phyloP scores from a whole-genome alignment of 2,329 filamentous ascomycete genomes.

The Myotisia sp. region DNA sequence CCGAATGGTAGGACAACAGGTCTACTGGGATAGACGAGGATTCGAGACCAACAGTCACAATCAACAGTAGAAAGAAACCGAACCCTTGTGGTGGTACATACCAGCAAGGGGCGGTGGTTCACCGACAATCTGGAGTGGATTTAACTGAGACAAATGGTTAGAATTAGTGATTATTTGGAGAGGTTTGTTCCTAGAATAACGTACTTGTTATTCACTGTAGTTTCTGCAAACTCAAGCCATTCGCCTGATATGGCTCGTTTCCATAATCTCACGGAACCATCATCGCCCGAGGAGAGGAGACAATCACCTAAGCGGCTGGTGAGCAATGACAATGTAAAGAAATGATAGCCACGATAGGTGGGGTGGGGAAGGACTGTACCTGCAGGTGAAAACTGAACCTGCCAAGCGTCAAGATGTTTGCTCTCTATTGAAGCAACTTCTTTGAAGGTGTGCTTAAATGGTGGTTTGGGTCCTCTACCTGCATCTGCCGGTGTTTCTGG shows the following conservation, averaged over 20 bases:
- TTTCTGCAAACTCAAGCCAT: constrained; percentile 33
- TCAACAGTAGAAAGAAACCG: no score
- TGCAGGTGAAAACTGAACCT: constrained; percentile 31
- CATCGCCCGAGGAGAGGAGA: constrained; percentile 31
- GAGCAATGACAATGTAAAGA: neutral
- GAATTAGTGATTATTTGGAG: no score
- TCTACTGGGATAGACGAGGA: no score
- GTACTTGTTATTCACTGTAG: constrained; percentile 15
- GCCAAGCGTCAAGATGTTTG: constrained; percentile 33
- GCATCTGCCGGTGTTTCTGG: constrained; percentile 18
- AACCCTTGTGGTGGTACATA: no score
- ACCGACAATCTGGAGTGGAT: no score
- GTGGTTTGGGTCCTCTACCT: constrained; percentile 22
- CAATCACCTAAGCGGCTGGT: constrained; percentile 24
- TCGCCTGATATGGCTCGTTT: constrained; percentile 30
- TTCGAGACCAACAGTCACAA: no score
- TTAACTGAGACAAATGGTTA: no score
- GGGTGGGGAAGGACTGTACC: constrained; percentile 17
- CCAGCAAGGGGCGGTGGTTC: no score
- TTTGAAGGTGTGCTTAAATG: constrained; percentile 29
- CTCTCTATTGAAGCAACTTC: constrained; percentile 31
- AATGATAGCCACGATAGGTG: no score
- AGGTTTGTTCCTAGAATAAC: no score
- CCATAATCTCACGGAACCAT: constrained; percentile 31
- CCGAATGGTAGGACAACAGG: no score